Base-by-base conservation (phyloP, 345 rosid species). In the Sonneratia alba region DNA sequence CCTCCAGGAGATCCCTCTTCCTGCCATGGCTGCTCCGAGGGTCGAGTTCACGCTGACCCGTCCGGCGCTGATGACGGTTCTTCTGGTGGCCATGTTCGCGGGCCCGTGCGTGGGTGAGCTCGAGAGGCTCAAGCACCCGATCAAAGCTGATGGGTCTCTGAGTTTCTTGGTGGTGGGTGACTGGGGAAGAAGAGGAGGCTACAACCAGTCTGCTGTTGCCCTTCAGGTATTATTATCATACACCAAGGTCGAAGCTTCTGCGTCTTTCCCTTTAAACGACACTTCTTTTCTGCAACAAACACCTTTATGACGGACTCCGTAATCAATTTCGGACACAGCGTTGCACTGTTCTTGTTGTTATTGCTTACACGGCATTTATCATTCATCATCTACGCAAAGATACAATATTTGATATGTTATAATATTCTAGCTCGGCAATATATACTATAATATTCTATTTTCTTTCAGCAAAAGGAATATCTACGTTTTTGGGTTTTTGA, bases 161-260 rank as follows among this genome's bases (percentile, higher is more conserved):
- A 83, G 81, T 75, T 79, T 88, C 78, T 72, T 91, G 71, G 97
- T 91, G 14, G 81, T 87, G 61, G 92, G 97, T 55, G 97, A 91
- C 42, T 91, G 93, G 97, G 97, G 93, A 67, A 81, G 97, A 77
- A 73, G 78, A 75, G 93, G 94, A 37, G 37, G 66, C 37, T 87
- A 68, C 76, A 91, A 91, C 42, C 97, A 91, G 71, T 84, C 92
- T 8, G 68, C 75, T 42, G 94, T 88, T 37, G 93, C 97, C 71
- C 62, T 64, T 77, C 88, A 91, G 97, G 97, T 90, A 22, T 12
- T 49, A 3, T 16, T 55, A 16, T 2, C 24, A 18, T 18, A 12
- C 8, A 40, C 4, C 43, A 40, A 40, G 6, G 43, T 40, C 4
- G 43, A 40, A 40, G 8, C 43, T 40, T 3, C 43, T 40, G 43